Conservation (phyloP, 805 yeast species). For the Candida oleophila region DNA sequence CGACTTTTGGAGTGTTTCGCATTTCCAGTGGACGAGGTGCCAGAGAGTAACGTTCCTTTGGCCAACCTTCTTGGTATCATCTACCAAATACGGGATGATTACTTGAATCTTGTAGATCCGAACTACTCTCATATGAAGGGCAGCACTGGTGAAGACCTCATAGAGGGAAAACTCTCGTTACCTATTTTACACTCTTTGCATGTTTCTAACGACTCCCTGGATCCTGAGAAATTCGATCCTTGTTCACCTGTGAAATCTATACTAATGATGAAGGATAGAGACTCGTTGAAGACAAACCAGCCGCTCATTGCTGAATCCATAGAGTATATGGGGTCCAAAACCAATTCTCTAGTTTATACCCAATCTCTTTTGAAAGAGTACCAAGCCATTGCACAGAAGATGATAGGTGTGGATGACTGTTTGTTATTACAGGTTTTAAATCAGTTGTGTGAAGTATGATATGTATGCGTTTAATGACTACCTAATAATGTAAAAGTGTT, state of each 20-base stretch:
- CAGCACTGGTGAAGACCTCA: constrained; percentile 73
- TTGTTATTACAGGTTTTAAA: constrained; percentile 15
- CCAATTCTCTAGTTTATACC: constrained; percentile 27
- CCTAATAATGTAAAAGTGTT: neutral
- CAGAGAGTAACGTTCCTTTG: constrained; percentile 39
- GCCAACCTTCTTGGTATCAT: constrained; percentile 78
- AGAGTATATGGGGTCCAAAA: constrained; percentile 17
- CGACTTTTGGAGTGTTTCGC: constrained; percentile 51
- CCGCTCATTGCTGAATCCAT: constrained; percentile 20
- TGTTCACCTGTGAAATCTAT: neutral
- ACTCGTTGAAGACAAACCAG: neutral
- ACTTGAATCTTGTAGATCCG: constrained; percentile 60
- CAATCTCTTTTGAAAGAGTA: constrained; percentile 19
- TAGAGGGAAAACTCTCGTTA: constrained; percentile 86
- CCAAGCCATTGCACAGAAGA: constrained; percentile 15
- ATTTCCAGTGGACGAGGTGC: neutral
- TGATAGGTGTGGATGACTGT: constrained; percentile 9
- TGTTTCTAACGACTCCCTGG: constrained; percentile 1
- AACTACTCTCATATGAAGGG: constrained; percentile 62
- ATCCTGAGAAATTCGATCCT: neutral
- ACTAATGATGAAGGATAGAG: constrained; percentile 15
- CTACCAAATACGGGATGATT: constrained; percentile 86
- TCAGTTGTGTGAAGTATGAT: constrained; percentile 17
- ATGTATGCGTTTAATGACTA: neutral
- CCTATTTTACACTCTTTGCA: constrained; percentile 66